Conservation (phyloP, 2,329 filamentous ascomycete species). For the Massarina eburnea region DNA sequence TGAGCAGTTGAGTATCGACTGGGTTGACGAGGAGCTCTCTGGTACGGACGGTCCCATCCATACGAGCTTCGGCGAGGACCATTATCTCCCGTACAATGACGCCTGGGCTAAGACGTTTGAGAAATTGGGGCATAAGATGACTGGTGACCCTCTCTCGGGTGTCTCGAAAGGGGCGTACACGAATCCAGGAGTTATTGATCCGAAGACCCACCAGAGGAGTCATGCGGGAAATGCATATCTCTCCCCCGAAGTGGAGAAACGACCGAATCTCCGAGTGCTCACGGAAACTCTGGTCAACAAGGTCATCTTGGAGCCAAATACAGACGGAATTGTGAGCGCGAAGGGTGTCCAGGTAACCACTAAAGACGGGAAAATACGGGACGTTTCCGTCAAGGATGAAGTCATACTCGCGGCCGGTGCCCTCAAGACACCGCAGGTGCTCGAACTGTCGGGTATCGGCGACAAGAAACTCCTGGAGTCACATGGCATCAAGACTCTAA, state of each 20-base stretch:
- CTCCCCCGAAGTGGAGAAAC: too few relatives aligned
- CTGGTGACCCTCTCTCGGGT: too few relatives aligned
- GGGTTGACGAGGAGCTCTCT: constrained; percentile 25
- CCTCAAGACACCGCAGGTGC: constrained; percentile 60
- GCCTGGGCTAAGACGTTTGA: constrained; percentile 12
- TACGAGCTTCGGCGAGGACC: too few relatives aligned
- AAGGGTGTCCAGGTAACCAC: constrained; percentile 28
- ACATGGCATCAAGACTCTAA: constrained; percentile 26
- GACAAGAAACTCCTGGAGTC: constrained; percentile 28
- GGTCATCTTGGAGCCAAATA: constrained; percentile 24
- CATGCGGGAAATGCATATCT: too few relatives aligned
- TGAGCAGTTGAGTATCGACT: constrained; percentile 22
- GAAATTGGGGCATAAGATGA: too few relatives aligned
- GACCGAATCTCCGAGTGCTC: constrained; percentile 35
- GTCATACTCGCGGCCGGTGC: constrained; percentile 61
- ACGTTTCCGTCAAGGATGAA: constrained; percentile 45
- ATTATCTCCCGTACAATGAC: constrained; percentile 31
- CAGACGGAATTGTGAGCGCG: constrained; percentile 19
- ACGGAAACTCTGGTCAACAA: constrained; percentile 21
- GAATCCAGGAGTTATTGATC: too few relatives aligned
- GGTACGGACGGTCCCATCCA: constrained; percentile 30
- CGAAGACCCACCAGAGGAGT: too few relatives aligned
- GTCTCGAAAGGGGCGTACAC: too few relatives aligned
- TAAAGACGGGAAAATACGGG: constrained; percentile 17
- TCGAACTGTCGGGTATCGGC: constrained; percentile 36